Conservation (phyloP, 1,139 yeast species). For the Spathaspora jeffriesii region DNA sequence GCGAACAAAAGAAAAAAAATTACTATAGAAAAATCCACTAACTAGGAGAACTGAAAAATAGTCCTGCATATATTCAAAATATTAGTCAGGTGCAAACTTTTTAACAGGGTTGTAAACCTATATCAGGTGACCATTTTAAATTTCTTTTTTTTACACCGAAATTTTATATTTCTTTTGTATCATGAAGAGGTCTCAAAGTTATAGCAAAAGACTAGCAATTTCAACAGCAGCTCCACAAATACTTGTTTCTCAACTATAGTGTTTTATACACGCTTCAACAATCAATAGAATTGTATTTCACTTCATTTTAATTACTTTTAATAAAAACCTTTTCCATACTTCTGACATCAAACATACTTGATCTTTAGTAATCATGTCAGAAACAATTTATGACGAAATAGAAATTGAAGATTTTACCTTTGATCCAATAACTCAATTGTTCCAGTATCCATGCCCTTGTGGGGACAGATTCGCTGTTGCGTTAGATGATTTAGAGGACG, state of each 20-base stretch:
- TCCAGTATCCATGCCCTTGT: constrained; percentile 98
- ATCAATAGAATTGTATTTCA: not conserved
- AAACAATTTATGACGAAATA: constrained; percentile 84
- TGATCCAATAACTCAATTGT: constrained; percentile 76
- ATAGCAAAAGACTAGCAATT: not conserved
- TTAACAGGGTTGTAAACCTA: constrained; percentile 2
- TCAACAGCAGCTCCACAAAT: not conserved
- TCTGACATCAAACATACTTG: not conserved
- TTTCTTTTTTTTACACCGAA: constrained; percentile 4
- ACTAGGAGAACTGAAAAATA: not conserved
- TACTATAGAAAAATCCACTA: not conserved
- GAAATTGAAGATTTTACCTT: constrained; percentile 97
- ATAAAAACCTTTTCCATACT: not conserved
- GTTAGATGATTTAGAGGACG: constrained; percentile 84
- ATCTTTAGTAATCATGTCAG: constrained; percentile 24
- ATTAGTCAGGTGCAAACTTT: constrained; percentile 1
- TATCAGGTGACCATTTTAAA: constrained; percentile 4
- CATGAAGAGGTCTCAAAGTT: not conserved
- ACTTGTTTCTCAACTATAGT: not conserved
- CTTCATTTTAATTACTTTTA: not conserved
- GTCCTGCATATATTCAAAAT: not conserved
- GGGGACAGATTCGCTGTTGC: constrained; percentile 92
- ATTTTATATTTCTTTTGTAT: not conserved
- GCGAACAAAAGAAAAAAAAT: not conserved
- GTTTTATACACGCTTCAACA: not conserved